Evolutionary conservation across 495 filamentous ascomycete species (phyloP).

Genomic region (Staphylotrichum tortipilum): DNA sequence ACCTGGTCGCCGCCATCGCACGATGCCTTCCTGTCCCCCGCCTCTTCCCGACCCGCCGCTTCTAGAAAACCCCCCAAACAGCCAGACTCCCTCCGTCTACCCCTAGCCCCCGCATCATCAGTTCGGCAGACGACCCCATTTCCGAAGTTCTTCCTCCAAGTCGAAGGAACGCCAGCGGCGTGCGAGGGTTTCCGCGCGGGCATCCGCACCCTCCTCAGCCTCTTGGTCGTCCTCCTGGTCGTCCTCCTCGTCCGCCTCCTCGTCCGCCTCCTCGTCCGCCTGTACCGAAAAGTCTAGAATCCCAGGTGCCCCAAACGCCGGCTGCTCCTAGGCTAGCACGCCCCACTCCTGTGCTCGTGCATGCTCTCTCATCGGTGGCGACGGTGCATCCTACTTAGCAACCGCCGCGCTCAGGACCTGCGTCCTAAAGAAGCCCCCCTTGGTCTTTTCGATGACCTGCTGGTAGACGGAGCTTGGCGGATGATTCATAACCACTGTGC

Average conservation of each 20-base stretch:
- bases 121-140: background rate
- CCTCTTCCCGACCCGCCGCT: too few species aligned
- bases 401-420: slow-evolving; percentile 60
- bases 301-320: background rate
- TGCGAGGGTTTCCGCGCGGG: too few species aligned
- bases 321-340: too few species aligned
- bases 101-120: background rate
- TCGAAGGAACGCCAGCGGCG: too few species aligned
- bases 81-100: background rate
- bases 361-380: too few species aligned
- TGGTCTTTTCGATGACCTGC: slow-evolving; percentile 94
- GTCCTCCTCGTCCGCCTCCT: too few species aligned
- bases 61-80: background rate
- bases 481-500: slow-evolving; percentile 99
- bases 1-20: background rate
- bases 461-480: slow-evolving; percentile 96
- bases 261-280: too few species aligned
- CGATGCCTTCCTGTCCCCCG: slow-evolving; percentile 1
- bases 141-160: too few species aligned
- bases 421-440: slow-evolving; percentile 86
- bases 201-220: too few species aligned
- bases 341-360: too few species aligned
- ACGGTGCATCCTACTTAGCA: slow-evolving; percentile 34
- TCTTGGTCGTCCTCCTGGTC: too few species aligned
- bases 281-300: too few species aligned